These are phyloP conservation scores for Setomelanomma holmii DNA, from an alignment of 2,329 filamentous ascomycete genomes.

Conservation along the genomic window DNA sequence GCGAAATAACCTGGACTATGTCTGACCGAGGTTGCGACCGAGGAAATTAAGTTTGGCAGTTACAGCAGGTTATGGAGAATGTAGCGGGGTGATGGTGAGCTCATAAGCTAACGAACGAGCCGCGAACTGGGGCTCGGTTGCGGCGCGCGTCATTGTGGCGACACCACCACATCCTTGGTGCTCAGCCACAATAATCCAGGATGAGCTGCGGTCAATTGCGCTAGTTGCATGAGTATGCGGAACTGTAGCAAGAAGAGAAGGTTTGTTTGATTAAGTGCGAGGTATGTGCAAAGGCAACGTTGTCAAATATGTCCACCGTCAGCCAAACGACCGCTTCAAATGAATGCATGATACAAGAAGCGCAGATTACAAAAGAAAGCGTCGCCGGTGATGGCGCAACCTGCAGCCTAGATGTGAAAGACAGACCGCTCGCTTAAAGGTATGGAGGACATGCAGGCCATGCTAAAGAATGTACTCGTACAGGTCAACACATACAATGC, in stretches of 20 bases:
- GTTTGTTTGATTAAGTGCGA: conserved; percentile 9
- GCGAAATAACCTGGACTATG: background rate
- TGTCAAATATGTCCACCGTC: conserved; percentile 5
- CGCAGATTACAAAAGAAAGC: conserved; percentile 9
- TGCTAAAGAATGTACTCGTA: conserved; percentile 42
- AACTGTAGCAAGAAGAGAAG: conserved; percentile 4
- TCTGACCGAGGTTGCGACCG: background rate
- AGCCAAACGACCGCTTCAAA: conserved; percentile 12
- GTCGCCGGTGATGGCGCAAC: conserved; percentile 9
- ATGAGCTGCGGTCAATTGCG: background rate
- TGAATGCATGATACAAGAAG: conserved; percentile 18
- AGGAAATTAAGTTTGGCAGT: background rate
- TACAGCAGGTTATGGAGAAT: background rate
- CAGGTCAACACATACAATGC: conserved; percentile 28
- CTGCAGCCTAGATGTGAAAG: conserved; percentile 30
- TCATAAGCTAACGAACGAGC: conserved; percentile 15
- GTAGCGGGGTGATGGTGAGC: conserved; percentile 15
- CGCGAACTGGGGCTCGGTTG: conserved; percentile 12
- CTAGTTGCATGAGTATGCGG: background rate
- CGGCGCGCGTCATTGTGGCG: conserved; percentile 31
- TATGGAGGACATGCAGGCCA: conserved; percentile 29
- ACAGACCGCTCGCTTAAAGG: conserved; percentile 1
- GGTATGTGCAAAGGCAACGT: conserved; percentile 10
- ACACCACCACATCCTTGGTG: conserved; percentile 14
- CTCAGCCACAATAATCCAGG: conserved; percentile 18